phyloP scores from a whole-genome alignment of 805 yeast species.

The Pichia nanzhaoensis region DNA sequence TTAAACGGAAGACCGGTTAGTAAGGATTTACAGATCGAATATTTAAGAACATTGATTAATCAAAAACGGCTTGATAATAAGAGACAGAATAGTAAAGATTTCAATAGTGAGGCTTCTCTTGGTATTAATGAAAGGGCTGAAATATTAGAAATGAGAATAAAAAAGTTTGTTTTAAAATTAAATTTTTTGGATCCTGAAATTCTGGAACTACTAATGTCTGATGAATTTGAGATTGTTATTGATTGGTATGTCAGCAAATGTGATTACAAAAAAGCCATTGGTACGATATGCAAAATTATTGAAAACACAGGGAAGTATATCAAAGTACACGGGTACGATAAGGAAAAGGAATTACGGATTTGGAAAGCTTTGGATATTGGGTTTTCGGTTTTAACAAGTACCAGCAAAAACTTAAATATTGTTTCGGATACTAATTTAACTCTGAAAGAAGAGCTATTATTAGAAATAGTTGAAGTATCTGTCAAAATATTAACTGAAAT shows the following conservation, averaged over 20 bases:
- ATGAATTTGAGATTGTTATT: slow-evolving; percentile 30
- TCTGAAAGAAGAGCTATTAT: slow-evolving; percentile 33
- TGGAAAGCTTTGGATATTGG: slow-evolving; percentile 33
- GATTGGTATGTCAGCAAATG: slow-evolving; percentile 25
- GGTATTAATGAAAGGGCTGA: neutral
- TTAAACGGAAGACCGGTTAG: slow-evolving; percentile 25
- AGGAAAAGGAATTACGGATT: slow-evolving; percentile 24
- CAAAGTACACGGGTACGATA: slow-evolving; percentile 13
- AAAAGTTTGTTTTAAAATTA: slow-evolving; percentile 17
- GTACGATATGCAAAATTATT: slow-evolving; percentile 20
- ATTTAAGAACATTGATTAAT: slow-evolving; percentile 4
- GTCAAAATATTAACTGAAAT: slow-evolving; percentile 30
- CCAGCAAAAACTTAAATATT: slow-evolving; percentile 12
- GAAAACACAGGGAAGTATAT: slow-evolving; percentile 17
- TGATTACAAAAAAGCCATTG: slow-evolving; percentile 27
- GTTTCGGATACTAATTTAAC: slow-evolving; percentile 18
- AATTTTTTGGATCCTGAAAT: slow-evolving; percentile 14
- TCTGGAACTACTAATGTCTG: slow-evolving; percentile 20
- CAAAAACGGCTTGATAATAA: neutral
- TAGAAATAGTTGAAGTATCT: slow-evolving; percentile 33
- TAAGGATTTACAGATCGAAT: slow-evolving; percentile 17
- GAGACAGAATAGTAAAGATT: neutral
- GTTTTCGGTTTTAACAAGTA: slow-evolving; percentile 27
- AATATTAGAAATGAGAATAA: slow-evolving; percentile 2
- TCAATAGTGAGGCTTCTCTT: neutral